A percentile compares a stretch with the other conserved stretches of the same genome.
phyloP scores from a whole-genome alignment of 352 stramenopile genomes.

The Pythium rhizo-oryzae region DNA sequence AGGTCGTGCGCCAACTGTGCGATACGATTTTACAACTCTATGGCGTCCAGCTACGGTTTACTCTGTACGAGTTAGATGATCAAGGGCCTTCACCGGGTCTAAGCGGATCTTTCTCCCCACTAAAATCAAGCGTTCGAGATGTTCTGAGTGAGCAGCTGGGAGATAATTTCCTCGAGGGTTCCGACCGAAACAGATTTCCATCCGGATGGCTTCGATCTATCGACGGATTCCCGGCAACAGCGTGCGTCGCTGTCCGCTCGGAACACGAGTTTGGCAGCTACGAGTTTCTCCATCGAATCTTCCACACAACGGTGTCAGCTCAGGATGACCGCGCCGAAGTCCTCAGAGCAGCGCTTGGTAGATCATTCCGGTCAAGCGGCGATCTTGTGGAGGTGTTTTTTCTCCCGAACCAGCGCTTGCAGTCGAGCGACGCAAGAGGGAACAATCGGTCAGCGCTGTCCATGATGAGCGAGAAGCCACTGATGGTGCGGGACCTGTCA shows the following conservation, averaged over 20 bases:
- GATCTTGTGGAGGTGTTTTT: conserved; percentile 22
- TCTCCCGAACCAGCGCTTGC: conserved; percentile 20
- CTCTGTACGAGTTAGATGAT: not conserved
- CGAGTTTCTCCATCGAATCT: conserved; percentile 13
- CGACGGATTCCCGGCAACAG: conserved; percentile 1
- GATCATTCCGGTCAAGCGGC: conserved; percentile 3
- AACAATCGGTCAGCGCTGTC: not conserved
- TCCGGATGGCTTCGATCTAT: conserved; percentile 4
- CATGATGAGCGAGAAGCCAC: conserved; percentile 15
- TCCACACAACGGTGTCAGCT: not conserved
- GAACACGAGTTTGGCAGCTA: conserved; percentile 6
- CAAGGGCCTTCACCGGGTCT: not conserved
- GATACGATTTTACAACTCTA: conserved; percentile 25
- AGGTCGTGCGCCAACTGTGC: conserved; percentile 14
- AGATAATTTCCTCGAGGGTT: not conserved
- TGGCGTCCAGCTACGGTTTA: conserved; percentile 24
- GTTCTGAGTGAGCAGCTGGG: not conserved
- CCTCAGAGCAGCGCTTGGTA: conserved; percentile 3
- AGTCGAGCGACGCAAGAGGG: not conserved
- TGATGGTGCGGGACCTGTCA: conserved; percentile 36
- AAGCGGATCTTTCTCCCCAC: not conserved
- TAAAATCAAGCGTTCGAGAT: not conserved
- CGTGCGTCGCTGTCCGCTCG: conserved; percentile 10
- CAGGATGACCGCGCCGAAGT: not conserved
- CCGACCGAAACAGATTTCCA: not conserved